Base-by-base conservation (phyloP, 495 filamentous ascomycete species). In the Pyrenula massariospora region DNA sequence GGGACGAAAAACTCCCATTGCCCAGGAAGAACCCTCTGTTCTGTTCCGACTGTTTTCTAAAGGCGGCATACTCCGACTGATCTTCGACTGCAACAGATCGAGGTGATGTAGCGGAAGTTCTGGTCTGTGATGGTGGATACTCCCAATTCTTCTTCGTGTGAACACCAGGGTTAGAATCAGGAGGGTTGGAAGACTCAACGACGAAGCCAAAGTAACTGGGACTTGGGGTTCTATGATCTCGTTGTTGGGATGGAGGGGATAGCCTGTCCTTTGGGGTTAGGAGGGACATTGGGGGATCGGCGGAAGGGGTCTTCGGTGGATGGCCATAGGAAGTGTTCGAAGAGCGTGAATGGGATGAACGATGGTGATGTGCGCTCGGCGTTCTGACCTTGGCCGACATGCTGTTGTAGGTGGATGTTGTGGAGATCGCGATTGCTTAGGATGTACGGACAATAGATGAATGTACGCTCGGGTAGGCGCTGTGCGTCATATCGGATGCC, bases 151-250 rank as follows among this genome's bases (percentile, higher is more conserved):
- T 80, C 57, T 79, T 80, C 5, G 71, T 59, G 52, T 78, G 68
- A 8, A 82, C 75, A 20, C 82, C 70, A 48, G 75, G 71, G 52
- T 74, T 75, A 1, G 85, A 86, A 52, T 82, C 76, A 54, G 79
- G 73, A n/a, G 78, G 68, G 59, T 87, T 84, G 51, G 62, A 73
- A 22, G 69, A 57, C 25, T 79, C 73, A 48, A 92, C 86, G 54
- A 87, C 70, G 52, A 93, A 76, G 50, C 84, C 85, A 61, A 96
- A 96, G 68, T 96, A 95, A 65, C 85, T 89, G 20, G 88, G 85
- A 64, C 86, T 89, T 20, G 84, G 66, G 3, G 77, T 68, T 25
- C 70, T 5, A 42, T 5, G 31, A 15, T 42, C 31, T 42, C 15
- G 31, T 42, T 5, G 15, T 15, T 5, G 31, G 8, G 31, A 8